These are phyloP conservation scores for Centaurea solstitialis DNA, from an alignment of 129 eudicot species.

Conservation along the genomic window DNA sequence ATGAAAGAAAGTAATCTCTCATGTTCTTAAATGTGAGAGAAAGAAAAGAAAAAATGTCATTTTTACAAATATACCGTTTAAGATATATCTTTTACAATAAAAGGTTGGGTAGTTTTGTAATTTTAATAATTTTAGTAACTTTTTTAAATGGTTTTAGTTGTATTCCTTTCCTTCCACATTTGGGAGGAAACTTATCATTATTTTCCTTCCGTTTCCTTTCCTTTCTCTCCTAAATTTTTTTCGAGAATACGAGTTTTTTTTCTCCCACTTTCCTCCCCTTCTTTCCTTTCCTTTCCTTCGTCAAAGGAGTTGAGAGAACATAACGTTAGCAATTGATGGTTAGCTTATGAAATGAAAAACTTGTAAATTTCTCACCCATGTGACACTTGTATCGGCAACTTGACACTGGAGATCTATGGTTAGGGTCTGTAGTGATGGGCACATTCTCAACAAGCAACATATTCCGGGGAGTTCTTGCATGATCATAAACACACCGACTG, in stretches of 20 bases:
- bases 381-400: neutral
- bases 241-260: neutral
- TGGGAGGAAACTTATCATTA: neutral
- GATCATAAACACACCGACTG: neutral
- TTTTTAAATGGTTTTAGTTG: neutral
- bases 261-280: no score
- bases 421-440: slow-evolving; percentile 10
- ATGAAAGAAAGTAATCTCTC: no score
- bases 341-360: neutral
- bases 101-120: neutral
- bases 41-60: no score
- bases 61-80: no score
- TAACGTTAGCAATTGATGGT: neutral
- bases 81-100: no score
- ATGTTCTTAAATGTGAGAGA: no score
- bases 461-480: slow-evolving; percentile 24
- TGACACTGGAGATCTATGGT: neutral
- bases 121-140: no score
- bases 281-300: no score
- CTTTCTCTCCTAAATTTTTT: neutral
- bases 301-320: no score
- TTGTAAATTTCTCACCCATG: slow-evolving; percentile 7
- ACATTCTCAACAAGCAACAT: slow-evolving; percentile 1
- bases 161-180: neutral
- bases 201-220: neutral